These are phyloP conservation scores for Cephaloascus albidus DNA, from an alignment of 805 yeast species.

Conservation along the genomic window DNA sequence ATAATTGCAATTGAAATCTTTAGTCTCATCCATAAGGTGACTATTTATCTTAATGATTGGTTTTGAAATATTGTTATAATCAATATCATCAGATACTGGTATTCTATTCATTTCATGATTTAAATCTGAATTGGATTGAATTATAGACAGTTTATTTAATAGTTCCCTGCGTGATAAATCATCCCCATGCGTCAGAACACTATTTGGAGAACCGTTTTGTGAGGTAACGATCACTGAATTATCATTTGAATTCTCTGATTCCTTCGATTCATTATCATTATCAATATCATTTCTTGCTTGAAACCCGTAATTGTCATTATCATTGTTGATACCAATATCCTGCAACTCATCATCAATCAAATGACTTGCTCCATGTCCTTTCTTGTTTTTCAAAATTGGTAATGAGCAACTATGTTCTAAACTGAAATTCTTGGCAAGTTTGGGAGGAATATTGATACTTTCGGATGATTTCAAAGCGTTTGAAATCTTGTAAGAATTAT, in stretches of 20 bases:
- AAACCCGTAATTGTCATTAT: no score
- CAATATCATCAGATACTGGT: background rate
- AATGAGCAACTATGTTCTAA: background rate
- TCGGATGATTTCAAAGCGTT: slow-evolving; percentile 34
- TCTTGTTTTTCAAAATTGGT: background rate
- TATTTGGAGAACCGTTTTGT: background rate
- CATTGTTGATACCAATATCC: no score
- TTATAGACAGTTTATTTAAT: background rate
- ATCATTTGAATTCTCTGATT: background rate
- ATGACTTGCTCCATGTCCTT: background rate
- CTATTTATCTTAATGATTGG: background rate
- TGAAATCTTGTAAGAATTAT: slow-evolving; percentile 31
- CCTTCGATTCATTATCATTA: no score
- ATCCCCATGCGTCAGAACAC: background rate
- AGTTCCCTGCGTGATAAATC: no score
- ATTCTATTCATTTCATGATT: background rate
- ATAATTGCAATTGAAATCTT: background rate
- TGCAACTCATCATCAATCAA: background rate
- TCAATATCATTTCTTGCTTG: no score
- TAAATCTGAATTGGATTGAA: background rate
- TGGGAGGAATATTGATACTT: slow-evolving; percentile 9
- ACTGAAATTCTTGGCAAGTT: background rate
- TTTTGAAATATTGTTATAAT: background rate
- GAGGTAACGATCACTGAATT: background rate
- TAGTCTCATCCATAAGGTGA: background rate